These are phyloP conservation scores for Neovahlkampfia damariscottae DNA, from an alignment of 78 protist species.

Conservation along the genomic window DNA sequence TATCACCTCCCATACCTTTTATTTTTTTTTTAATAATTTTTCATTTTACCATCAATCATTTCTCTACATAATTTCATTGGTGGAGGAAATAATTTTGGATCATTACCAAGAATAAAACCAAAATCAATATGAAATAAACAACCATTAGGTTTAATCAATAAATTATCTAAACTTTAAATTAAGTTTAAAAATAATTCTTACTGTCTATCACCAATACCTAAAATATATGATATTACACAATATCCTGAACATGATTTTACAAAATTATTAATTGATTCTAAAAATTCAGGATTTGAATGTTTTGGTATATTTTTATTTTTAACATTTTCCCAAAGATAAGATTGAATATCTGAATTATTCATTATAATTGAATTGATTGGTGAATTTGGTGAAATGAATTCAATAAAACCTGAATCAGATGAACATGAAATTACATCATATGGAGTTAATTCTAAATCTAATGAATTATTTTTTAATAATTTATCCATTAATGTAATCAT, in stretches of 20 bases:
- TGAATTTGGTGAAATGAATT: constrained; percentile 12
- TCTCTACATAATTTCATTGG: constrained; percentile 87
- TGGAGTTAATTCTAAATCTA: constrained; percentile 83
- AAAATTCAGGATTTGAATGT: too few species aligned
- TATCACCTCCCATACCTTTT: constrained; percentile 89
- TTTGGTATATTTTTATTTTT: background rate
- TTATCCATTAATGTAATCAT: constrained; percentile 79
- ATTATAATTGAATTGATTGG: constrained; percentile 38
- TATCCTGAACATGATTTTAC: constrained; percentile 83
- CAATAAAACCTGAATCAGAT: constrained; percentile 48
- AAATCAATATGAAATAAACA: constrained; percentile 91
- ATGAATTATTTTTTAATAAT: constrained; percentile 48
- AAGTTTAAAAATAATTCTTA: too few species aligned
- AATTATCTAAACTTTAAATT: constrained; percentile 85
- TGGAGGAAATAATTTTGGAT: constrained; percentile 87
- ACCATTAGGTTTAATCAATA: constrained; percentile 59
- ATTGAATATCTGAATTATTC: constrained; percentile 37
- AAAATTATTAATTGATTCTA: constrained; percentile 56
- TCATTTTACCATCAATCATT: constrained; percentile 90
- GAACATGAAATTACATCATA: constrained; percentile 82
- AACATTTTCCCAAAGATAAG: constrained; percentile 22
- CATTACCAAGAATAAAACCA: constrained; percentile 88
- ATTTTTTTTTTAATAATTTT: constrained; percentile 65
- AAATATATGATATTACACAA: constrained; percentile 84
- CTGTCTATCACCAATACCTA: constrained; percentile 94